phyloP scores from a whole-genome alignment of 805 yeast genomes.

The Wickerhamiella hasegawae region DNA sequence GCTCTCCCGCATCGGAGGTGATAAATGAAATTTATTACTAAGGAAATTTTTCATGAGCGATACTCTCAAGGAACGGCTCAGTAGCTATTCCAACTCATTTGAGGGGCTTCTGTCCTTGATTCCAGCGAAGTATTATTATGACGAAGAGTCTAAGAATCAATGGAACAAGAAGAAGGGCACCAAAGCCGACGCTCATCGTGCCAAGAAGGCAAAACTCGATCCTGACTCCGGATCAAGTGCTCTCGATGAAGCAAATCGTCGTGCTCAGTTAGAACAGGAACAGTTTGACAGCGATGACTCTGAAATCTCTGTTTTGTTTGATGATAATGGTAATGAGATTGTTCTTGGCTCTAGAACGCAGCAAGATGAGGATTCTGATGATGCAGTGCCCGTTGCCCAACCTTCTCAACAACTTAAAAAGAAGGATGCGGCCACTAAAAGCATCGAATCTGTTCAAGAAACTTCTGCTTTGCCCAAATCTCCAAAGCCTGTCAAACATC shows the following conservation, averaged over 20 bases:
- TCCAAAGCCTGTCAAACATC: background rate
- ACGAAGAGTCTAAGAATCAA: slow-evolving; percentile 75
- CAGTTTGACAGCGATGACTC: slow-evolving; percentile 3
- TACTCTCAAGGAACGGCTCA: slow-evolving; percentile 20
- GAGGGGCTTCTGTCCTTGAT: slow-evolving; percentile 79
- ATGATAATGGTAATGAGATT: slow-evolving; percentile 20
- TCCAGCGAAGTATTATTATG: slow-evolving; percentile 88
- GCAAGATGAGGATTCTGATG: background rate
- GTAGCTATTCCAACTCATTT: slow-evolving; percentile 35
- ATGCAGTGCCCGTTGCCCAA: background rate
- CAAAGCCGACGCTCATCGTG: slow-evolving; percentile 42
- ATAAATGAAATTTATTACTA: slow-evolving; percentile 3
- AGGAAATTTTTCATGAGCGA: slow-evolving; percentile 16
- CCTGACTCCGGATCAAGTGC: slow-evolving; percentile 30
- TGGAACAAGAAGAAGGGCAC: slow-evolving; percentile 75
- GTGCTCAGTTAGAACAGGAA: slow-evolving; percentile 13
- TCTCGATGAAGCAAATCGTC: slow-evolving; percentile 19
- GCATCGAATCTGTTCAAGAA: background rate
- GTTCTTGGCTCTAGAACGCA: slow-evolving; percentile 1
- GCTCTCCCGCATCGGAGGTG: background rate
- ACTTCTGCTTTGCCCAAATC: background rate
- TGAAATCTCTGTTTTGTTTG: slow-evolving; percentile 13
- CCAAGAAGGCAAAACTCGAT: slow-evolving; percentile 58
- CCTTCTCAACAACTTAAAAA: background rate
- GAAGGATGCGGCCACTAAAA: background rate